Evolutionary conservation across 78 protist genomes (phyloP), one percentile per base, ranked within the genome.

Genomic region (Cyanophora paradoxa): DNA sequence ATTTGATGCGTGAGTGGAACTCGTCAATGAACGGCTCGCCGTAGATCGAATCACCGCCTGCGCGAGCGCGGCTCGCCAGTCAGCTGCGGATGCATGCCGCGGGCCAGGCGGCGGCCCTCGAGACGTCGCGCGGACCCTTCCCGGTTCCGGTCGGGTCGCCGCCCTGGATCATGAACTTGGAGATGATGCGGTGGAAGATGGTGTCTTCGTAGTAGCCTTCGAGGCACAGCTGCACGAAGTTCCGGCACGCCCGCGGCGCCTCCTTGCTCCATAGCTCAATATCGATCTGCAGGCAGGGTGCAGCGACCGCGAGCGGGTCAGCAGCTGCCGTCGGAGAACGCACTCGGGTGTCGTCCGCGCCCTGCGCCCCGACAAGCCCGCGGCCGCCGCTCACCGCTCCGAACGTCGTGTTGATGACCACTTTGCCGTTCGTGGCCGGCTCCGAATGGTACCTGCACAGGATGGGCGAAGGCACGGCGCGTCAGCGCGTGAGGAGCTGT

Each of bases 121-220:
- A n/a, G n/a, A 22, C 13, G 33, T 24, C 26, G 6, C 26, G 11
- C 34, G 30, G 39, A 3, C 77, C 77, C 57, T 39, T 33, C 24
- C 98, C 98, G 0, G 94, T 86, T 4, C 88, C 89, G 0, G 93
- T 91, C 14, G 98, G 96, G 67, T 93, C 97, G 52, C 98, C 98
- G 31, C 86, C 82, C 73, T 94, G 98, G 20, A 85, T 80, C 48
- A 93, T 85, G 77, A 90, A 90, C 16, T 67, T 82, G 42, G 71
- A 71, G 44, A 94, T 74, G 58, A 93, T 72, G 2, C 98, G 79
- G 81, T 92, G 93, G 82, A 93, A 94, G 16, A 79, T 46, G 36
- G 79, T 71, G 78, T 79, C 67, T 62, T 94, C 89, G 62, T 95
- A 95, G 76, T 92, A 95, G 16, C 93, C 88, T 28, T 78, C 58